Evolutionary conservation across 2,329 filamentous ascomycete species (phyloP).

Genomic region (Aureobasidium sp.): DNA sequence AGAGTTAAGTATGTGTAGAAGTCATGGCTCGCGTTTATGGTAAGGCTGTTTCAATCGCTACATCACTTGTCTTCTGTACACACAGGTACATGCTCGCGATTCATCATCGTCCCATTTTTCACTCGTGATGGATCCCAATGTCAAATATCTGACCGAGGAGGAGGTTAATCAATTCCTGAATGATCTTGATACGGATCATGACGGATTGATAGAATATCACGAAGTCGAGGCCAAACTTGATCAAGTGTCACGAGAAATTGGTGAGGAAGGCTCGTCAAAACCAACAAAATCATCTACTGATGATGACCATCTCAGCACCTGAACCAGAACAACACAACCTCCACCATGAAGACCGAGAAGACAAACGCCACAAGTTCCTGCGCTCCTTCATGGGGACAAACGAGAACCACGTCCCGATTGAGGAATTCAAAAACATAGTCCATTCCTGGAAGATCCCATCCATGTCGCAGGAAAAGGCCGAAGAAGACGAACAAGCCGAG

Average conservation of each 20-base stretch:
- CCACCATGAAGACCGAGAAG: slow-evolving; percentile 29
- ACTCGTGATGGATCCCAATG: slow-evolving; percentile 11
- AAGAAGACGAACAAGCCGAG: slow-evolving; percentile 41
- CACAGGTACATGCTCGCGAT: neutral
- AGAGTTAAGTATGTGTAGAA: no score
- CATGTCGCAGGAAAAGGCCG: slow-evolving; percentile 49
- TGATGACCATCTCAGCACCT: slow-evolving; percentile 44
- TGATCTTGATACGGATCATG: slow-evolving; percentile 46
- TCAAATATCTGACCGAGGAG: slow-evolving; percentile 29
- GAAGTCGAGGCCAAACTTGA: slow-evolving; percentile 50
- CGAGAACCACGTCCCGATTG: slow-evolving; percentile 38
- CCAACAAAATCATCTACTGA: slow-evolving; percentile 25
- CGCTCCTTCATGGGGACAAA: slow-evolving; percentile 43
- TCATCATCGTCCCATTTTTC: no score
- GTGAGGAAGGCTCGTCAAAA: neutral
- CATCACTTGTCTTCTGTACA: neutral
- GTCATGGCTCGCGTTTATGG: no score
- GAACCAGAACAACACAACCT: slow-evolving; percentile 42
- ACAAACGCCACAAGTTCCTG: slow-evolving; percentile 46
- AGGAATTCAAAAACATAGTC: slow-evolving; percentile 48
- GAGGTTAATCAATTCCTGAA: slow-evolving; percentile 49
- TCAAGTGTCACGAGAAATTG: slow-evolving; percentile 28
- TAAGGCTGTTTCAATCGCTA: neutral
- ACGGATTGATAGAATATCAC: slow-evolving; percentile 47
- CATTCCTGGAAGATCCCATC: slow-evolving; percentile 55